Evolutionary conservation across 2,329 filamentous ascomycete species (phyloP), one percentile per base, ranked within the genome.

Genomic region (Tetracladium maxilliforme): DNA sequence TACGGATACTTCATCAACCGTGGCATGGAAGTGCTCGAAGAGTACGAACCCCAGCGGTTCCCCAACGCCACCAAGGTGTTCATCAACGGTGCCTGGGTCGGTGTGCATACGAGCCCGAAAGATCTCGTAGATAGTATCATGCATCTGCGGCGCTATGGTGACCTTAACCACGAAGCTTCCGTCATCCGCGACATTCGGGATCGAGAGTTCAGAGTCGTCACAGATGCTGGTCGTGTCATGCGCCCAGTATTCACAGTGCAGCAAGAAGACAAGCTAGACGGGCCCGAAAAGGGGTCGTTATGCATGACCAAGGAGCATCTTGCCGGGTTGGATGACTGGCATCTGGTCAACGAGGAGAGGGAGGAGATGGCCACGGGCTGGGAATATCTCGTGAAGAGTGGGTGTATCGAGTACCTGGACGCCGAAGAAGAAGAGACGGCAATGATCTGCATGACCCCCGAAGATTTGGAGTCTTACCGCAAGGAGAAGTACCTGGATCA

Each of bases 391-490:
- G 72, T 93, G 21, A 70, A 76, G 30, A 69, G 71, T 9, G 90
- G 87, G 51, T 82, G 84, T 4, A 79, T 98, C 19, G 90, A 98
- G 47, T 95, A 94, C 43, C 69, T 98, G 8, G 90, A 98, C 48
- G 90, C 90, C 0, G 92, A 98, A 46, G 92, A 98, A 58, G 90
- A 98, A 48, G 92, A 98, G 51, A 92, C 84, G 1, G 77, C 90
- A 19, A 98, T 98, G 90, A 98, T 98, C 44, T 83, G 86, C 50
- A 98, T 98, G 87, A 92, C 84, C 0, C 90, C 90, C 0, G 87
- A 95, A 47, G 90, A 95, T 44, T 59, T 98, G 19, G 84, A 93
- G 32, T 18, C 21, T 23, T 18, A 15, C 5, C 19, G 19, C 14
- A 26, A 22, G 17, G 10, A 15, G n/a, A 18, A 20, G 9, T n/a